Conservation (phyloP, 2,329 filamentous ascomycete genomes). For the Paramyrothecium sp. region DNA sequence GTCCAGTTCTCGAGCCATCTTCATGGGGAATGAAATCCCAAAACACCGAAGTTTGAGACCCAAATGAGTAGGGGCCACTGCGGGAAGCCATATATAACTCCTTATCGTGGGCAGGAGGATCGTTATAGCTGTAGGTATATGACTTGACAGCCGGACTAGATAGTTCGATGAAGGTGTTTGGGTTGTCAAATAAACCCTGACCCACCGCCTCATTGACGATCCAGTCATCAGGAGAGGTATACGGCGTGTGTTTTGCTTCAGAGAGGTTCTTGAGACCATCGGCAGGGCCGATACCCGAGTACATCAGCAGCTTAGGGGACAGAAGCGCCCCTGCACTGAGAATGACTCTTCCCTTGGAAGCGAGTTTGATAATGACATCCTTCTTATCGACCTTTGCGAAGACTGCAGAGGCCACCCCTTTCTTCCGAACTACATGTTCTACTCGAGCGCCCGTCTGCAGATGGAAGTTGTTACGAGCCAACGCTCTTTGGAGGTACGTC, state of each 20-base stretch:
- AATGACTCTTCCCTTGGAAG: conserved; percentile 26
- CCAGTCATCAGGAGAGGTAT: conserved; percentile 34
- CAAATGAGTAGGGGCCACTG: conserved; percentile 52
- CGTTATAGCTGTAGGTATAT: conserved; percentile 44
- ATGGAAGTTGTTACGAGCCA: conserved; percentile 38
- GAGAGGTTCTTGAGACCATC: conserved; percentile 28
- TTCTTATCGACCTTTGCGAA: conserved; percentile 30
- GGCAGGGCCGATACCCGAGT: conserved; percentile 40
- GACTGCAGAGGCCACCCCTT: conserved; percentile 39
- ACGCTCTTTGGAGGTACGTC: conserved; percentile 48
- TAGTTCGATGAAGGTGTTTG: conserved; percentile 53
- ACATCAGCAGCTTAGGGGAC: conserved; percentile 40
- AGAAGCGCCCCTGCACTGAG: conserved; percentile 38
- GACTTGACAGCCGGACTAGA: conserved; percentile 40
- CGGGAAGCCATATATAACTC: conserved; percentile 45
- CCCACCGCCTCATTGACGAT: conserved; percentile 49
- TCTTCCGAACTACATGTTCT: conserved; percentile 38
- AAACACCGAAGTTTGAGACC: conserved; percentile 51
- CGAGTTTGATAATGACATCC: conserved; percentile 25
- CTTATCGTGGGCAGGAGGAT: conserved; percentile 38
- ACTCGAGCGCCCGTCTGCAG: conserved; percentile 42
- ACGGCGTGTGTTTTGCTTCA: conserved; percentile 11
- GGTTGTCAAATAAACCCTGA: conserved; percentile 52
- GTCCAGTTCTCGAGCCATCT: conserved; percentile 38
- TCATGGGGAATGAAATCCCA: conserved; percentile 44